These are phyloP conservation scores for Licmophora abbreviata DNA, from an alignment of 108 stramenopile genomes.

Conservation along the genomic window DNA sequence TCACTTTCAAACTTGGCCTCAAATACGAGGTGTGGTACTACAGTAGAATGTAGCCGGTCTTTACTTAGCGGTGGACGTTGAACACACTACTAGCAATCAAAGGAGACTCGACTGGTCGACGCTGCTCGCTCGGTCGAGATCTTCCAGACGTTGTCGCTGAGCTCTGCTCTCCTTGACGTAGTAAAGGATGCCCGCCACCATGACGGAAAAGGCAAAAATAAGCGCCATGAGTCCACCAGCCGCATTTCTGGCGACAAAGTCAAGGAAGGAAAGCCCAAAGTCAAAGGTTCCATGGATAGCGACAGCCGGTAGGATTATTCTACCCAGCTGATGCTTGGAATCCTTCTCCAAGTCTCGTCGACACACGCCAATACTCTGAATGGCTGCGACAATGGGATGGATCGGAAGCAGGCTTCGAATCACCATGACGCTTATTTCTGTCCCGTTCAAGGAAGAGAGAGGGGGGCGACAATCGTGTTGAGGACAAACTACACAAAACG, in stretches of 20 bases:
- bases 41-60: no score
- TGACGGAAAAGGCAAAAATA: constrained; percentile 11
- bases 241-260: constrained; percentile 29
- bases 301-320: constrained; percentile 52
- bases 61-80: no score
- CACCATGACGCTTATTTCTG: constrained; percentile 56
- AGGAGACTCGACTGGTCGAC: no score
- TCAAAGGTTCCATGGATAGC: constrained; percentile 80
- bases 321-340: constrained; percentile 27
- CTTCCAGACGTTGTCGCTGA: constrained; percentile 23
- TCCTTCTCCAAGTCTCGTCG: constrained; percentile 66
- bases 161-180: constrained; percentile 15
- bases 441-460: neutral
- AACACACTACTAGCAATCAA: no score
- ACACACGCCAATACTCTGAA: constrained; percentile 76
- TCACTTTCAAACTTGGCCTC: no score
- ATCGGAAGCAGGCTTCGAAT: constrained; percentile 67
- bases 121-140: no score
- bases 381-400: constrained; percentile 77
- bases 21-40: no score
- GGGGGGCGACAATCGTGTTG: constrained; percentile 5
- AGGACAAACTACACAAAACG: neutral
- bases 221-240: constrained; percentile 13
- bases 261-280: constrained; percentile 62
- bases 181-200: constrained; percentile 19